These are phyloP conservation scores for Fusarium sp. DNA, from an alignment of 2,329 filamentous ascomycete species.

Conservation along the genomic window DNA sequence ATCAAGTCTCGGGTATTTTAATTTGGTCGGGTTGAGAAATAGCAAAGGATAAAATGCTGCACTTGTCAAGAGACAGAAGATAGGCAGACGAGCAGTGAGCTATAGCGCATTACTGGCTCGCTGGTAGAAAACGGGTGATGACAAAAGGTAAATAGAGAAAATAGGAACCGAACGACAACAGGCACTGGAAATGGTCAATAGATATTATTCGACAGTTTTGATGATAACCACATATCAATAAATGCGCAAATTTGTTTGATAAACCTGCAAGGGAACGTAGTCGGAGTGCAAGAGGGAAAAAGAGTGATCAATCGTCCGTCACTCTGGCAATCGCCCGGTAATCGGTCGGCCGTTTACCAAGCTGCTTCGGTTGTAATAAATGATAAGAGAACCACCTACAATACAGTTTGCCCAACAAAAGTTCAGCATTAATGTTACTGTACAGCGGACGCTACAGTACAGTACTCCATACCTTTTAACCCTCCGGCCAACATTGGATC, in stretches of 20 bases:
- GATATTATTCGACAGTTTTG: neutral
- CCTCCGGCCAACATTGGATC: slow-evolving; percentile 33
- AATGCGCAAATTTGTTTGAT: slow-evolving; percentile 19
- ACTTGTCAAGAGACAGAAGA: slow-evolving; percentile 20
- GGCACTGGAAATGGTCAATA: slow-evolving; percentile 1
- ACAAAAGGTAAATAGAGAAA: neutral
- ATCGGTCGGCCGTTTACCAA: slow-evolving; percentile 26
- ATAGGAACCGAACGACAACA: neutral
- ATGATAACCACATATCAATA: slow-evolving; percentile 24
- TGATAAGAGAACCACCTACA: slow-evolving; percentile 39
- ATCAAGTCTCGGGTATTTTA: slow-evolving; percentile 1
- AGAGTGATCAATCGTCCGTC: slow-evolving; percentile 5
- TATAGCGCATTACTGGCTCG: slow-evolving; percentile 27
- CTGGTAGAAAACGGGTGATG: neutral
- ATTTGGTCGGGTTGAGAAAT: slow-evolving; percentile 16
- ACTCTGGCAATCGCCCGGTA: slow-evolving; percentile 17
- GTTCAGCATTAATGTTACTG: slow-evolving; percentile 24
- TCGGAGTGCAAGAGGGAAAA: slow-evolving; percentile 18
- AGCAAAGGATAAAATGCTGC: slow-evolving; percentile 9
- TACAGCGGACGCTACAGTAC: slow-evolving; percentile 18
- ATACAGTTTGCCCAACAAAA: slow-evolving; percentile 32
- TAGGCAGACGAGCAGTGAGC: slow-evolving; percentile 8
- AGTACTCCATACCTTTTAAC: slow-evolving; percentile 33
- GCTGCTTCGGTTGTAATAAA: slow-evolving; percentile 27
- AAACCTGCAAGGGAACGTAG: slow-evolving; percentile 13